A percentile compares a stretch with the other conserved stretches of the same genome.
Conservation (phyloP, 176 grass and related monocot genomes). For the Triticum timopheevii region DNA sequence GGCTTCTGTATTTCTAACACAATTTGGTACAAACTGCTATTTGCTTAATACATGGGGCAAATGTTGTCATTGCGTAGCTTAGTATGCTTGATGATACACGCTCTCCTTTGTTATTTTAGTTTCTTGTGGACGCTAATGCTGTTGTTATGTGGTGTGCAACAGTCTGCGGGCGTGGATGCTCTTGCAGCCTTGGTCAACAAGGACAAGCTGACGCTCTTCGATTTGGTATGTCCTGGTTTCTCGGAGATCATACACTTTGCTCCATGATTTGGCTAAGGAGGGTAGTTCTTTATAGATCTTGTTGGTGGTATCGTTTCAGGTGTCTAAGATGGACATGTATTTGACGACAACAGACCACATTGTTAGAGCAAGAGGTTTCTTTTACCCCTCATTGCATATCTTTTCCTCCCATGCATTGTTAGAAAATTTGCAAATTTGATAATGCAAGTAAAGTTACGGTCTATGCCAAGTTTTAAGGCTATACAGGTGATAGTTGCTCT, state of each 20-base stretch:
- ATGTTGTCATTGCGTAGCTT: slow-evolving; percentile 6
- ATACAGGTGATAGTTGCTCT: background rate
- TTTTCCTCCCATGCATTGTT: background rate
- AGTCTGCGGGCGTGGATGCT: slow-evolving; percentile 54
- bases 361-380: slow-evolving; percentile 74
- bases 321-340: slow-evolving; percentile 90
- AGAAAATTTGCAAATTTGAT: background rate
- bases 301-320: slow-evolving; percentile 56
- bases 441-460: background rate
- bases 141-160: slow-evolving; percentile 32
- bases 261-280: background rate
- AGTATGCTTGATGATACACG: background rate
- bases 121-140: slow-evolving; percentile 13
- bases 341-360: slow-evolving; percentile 75
- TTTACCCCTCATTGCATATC: background rate
- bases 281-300: background rate
- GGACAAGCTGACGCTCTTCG: slow-evolving; percentile 60
- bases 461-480: background rate
- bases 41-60: background rate
- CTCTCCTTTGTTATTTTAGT: background rate
- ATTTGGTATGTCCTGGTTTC: slow-evolving; percentile 51
- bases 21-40: background rate
- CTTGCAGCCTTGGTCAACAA: slow-evolving; percentile 72
- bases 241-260: background rate
- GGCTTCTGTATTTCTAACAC: background rate